Conservation (phyloP, 495 filamentous ascomycete genomes). For the Platismatia glauca region DNA sequence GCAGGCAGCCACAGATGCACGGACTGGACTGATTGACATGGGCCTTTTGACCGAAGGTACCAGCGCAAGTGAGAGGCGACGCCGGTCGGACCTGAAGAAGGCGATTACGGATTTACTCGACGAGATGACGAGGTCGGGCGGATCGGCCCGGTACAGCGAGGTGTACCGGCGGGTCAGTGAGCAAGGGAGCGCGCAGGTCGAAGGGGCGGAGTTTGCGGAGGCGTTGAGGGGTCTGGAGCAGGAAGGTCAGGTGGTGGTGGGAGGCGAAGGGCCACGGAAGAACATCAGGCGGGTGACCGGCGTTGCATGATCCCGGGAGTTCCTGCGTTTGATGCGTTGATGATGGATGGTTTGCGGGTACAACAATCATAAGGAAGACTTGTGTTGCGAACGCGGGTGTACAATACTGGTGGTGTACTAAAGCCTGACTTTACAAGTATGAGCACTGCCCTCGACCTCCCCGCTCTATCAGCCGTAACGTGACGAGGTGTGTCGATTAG, state of each 20-base stretch:
- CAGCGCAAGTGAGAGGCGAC: slow-evolving; percentile 68
- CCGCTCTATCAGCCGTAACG: neutral
- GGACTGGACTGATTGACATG: slow-evolving; percentile 96
- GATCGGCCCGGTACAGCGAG: slow-evolving; percentile 69
- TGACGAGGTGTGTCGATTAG: neutral
- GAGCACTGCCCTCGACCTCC: neutral
- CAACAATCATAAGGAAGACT: neutral
- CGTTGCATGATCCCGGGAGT: slow-evolving; percentile 2
- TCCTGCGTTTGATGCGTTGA: neutral
- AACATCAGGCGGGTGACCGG: slow-evolving; percentile 70
- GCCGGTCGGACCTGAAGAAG: slow-evolving; percentile 76
- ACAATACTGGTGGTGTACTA: neutral
- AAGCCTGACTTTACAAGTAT: neutral
- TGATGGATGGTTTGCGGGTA: neutral
- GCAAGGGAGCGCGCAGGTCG: slow-evolving; percentile 61
- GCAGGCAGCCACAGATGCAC: slow-evolving; percentile 83
- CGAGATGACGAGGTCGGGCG: slow-evolving; percentile 54
- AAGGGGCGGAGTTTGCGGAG: slow-evolving; percentile 70
- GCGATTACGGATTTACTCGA: slow-evolving; percentile 67
- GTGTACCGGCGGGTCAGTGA: slow-evolving; percentile 66
- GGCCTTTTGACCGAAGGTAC: slow-evolving; percentile 86
- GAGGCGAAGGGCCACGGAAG: slow-evolving; percentile 76
- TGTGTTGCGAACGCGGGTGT: neutral
- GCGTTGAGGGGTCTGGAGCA: slow-evolving; percentile 69
- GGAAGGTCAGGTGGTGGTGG: slow-evolving; percentile 73